These are phyloP conservation scores for Talinum fruticosum DNA, from an alignment of 148 eudicot species.

Conservation along the genomic window DNA sequence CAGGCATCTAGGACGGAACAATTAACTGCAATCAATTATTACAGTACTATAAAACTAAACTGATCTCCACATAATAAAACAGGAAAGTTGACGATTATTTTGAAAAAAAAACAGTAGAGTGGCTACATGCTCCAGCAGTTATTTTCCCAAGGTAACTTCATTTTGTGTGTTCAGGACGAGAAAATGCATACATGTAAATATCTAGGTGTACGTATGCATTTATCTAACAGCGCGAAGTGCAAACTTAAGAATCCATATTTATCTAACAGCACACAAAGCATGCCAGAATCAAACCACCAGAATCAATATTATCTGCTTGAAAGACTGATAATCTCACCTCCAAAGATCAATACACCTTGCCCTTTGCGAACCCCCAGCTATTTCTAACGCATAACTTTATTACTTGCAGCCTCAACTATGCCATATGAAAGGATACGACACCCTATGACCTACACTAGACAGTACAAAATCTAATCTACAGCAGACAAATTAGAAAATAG, in stretches of 20 bases:
- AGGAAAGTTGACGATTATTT: not conserved
- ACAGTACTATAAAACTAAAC: not conserved
- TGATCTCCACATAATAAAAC: not conserved
- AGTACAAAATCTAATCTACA: not conserved
- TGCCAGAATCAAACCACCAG: not conserved
- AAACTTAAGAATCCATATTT: not conserved
- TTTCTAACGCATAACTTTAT: not conserved
- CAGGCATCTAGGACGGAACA: constrained; percentile 2
- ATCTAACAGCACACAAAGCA: not conserved
- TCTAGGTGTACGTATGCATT: not conserved
- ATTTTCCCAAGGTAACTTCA: not conserved
- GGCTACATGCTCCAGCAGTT: not conserved
- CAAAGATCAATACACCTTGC: not conserved
- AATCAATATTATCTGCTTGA: not conserved
- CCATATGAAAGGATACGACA: not conserved
- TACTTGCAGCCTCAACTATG: not conserved
- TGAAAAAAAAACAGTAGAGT: not conserved
- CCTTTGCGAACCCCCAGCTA: not conserved
- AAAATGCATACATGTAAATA: not conserved
- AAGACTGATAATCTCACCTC: not conserved
- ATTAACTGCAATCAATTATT: not conserved
- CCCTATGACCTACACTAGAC: too few species aligned
- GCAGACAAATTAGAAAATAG: not conserved
- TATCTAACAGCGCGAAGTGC: not conserved
- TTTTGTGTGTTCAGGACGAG: not conserved